Evolutionary conservation across 257 asterid genomes (phyloP), one percentile per base, ranked within the genome.

Genomic region (Nicotiana otophora): DNA sequence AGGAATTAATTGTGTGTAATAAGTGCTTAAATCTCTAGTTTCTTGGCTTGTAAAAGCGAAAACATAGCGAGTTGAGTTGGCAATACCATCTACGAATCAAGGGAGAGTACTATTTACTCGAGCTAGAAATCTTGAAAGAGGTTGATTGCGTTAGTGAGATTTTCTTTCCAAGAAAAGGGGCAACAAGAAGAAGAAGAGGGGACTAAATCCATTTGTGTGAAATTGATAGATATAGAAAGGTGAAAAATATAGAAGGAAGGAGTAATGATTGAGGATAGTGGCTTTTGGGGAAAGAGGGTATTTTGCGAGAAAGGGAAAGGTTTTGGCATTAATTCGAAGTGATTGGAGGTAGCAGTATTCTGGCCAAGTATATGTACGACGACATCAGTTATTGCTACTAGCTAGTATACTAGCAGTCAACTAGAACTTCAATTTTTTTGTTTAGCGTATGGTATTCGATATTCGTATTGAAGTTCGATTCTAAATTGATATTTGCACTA

Each of bases 251-350:
- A 42, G 51, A 42, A 48, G 80, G n/a, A 58, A 20, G 64, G 64
- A 51, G 80, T 75, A 48, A 75, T 75, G 80, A 75, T 48, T 79
- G 74, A 28, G 23, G 46, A 62, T 60, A 36, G 70, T 62, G 58
- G 82, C 55, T 36, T 79, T 60, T 79, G 57, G 15, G 82, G 74
- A 7, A 79, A 79, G 74, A 36, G 74, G 54, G 42, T 79, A 79
- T 61, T 79, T 61, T 61, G 61, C 61, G 62, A 79, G 23, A 79
- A 79, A 61, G 28, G 82, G 82, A 61, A 61, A 79, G 23, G 57
- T 61, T 16, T 61, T 20, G 20, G 42, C 74, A 61, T 36, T 79
- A 20, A 79, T 12, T 34, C 61, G 82, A 79, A 79, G 74, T 34
- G 82, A 79, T 61, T 36, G 75, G 82, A 79, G 72, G 75, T 20